Base-by-base conservation (phyloP, 75 land plant species). In the Chamaecyparis obtusa region DNA sequence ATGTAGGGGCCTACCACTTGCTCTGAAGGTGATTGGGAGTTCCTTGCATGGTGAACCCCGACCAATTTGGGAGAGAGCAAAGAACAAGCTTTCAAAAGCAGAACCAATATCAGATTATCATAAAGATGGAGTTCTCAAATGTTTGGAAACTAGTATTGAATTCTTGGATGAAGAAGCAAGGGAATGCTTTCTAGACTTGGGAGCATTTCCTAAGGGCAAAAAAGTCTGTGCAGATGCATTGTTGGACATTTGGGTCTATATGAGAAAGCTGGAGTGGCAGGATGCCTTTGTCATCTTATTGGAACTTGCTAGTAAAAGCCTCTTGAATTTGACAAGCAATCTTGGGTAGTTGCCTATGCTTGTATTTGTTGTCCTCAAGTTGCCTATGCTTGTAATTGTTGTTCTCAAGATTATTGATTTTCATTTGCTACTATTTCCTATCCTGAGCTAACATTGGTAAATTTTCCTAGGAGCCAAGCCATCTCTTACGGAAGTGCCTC, bases 181-280 rank as follows among this genome's bases (percentile, higher is more conserved):
- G 83, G 94, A 94, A 76, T 94, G 95, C 48, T 94, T 93, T 86
- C 64, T 92, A 60, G 95, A 94, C 48, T 84, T 94, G 87, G 94
- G 93, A 1, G 76, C 91, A 30, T 94, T 94, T 86, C 94, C 94
- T 0, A 93, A 94, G 82, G 95, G 92, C 86, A 90, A 86, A 84
- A 93, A 87, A 72, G 92, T 94, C 44, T 91, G 90, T 13, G 90
- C 92, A 21, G 94, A 90, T 88, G 86, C 93, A 3, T 90, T 94
- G 3, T 87, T 94, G 83, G 91, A 89, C 75, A 85, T 94, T 71
- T 94, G 95, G 95, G 88, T 91, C 64, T 91, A 90, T 83, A 74
- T 88, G 5, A 91, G 93, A 49, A 93, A 88, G 43, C 76, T 94
- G 10, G 91, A 90, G 48, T 93, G 90, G 78, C 89, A 87, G 11